Base-by-base conservation (phyloP, 164 flowering plant genomes). In the Hamamelis virginiana region DNA sequence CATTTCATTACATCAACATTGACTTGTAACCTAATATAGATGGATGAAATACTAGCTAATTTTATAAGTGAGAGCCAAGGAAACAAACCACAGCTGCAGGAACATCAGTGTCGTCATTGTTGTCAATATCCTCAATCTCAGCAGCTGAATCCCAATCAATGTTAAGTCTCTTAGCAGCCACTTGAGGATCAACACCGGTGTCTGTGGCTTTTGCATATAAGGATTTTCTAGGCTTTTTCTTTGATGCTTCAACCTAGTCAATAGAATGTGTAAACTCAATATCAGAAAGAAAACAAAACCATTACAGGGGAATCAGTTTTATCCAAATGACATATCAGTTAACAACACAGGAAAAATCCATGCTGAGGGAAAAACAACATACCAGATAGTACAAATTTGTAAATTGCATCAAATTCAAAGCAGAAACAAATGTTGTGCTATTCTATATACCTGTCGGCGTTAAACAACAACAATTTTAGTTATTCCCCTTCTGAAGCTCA, bases 101-200 rank as follows among this genome's bases (percentile, higher is more conserved):
- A 45, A 92, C 94, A 38, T 94, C 94, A 62, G 82, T 22, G 4
- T 87, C 87, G 50, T 87, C 85, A 48, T 23, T 66, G 18, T 19
- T 80, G 16, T 76, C 91, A 62, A 61, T 65, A 9, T 84, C 91
- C 5, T 86, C 88, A 75, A 94, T 87, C 70, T 90, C 92, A 75
- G 97, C 97, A 70, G 97, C 97, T 53, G 96, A 59, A 81, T 94
- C 97, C 98, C 97, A 94, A 69, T 94, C 98, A 21, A 90, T 66
- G 26, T 90, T 90, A 53, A 90, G 89, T 78, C 95, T 84, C 78
- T 84, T 86, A 1, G 98, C 97, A 68, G 98, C 98, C 72, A 69
- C 91, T 77, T 69, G 14, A 62, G 93, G 97, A 77, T 90, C 81
- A 60, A 94, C 69, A 44, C 98, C 98, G 43, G 93, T 94, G 77